These are phyloP conservation scores for Podospora fimiseda DNA, from an alignment of 495 filamentous ascomycete species.

Conservation along the genomic window DNA sequence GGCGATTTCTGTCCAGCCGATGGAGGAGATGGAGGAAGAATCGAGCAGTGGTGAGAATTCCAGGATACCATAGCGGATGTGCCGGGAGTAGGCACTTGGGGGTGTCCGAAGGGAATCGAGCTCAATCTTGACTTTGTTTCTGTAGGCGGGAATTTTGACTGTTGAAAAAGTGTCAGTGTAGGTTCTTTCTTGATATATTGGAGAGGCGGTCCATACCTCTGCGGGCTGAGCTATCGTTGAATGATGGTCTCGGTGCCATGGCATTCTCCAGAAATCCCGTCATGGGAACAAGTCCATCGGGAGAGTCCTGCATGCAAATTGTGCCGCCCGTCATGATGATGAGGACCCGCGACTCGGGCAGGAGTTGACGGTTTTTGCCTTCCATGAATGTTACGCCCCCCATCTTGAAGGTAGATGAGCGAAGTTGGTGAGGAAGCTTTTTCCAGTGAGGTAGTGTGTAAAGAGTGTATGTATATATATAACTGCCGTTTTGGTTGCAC, in stretches of 20 bases:
- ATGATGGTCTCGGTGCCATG: constrained; percentile 75
- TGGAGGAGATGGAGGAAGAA: constrained; percentile 83
- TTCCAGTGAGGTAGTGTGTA: no score
- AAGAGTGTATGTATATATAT: not conserved
- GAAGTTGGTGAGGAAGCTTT: not conserved
- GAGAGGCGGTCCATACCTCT: no score
- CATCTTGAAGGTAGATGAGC: constrained; percentile 14
- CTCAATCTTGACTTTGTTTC: constrained; percentile 31
- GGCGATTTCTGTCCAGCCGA: constrained; percentile 87
- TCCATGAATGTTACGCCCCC: constrained; percentile 20
- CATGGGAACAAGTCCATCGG: constrained; percentile 62
- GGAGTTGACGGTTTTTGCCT: constrained; percentile 24
- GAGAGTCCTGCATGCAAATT: constrained; percentile 82
- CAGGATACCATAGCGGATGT: constrained; percentile 77
- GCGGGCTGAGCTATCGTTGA: constrained; percentile 71
- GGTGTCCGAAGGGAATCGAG: constrained; percentile 69
- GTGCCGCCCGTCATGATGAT: constrained; percentile 95
- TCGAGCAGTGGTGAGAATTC: constrained; percentile 87
- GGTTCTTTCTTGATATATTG: not conserved
- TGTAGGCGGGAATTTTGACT: constrained; percentile 35
- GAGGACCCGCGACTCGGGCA: constrained; percentile 71
- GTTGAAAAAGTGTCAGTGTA: not conserved
- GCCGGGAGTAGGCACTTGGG: constrained; percentile 69
- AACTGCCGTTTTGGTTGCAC: not conserved
- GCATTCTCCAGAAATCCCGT: constrained; percentile 77